Evolutionary conservation across 352 stramenopile genomes (phyloP), one percentile per base, ranked within the genome.

Genomic region (Pythium folliculosum): DNA sequence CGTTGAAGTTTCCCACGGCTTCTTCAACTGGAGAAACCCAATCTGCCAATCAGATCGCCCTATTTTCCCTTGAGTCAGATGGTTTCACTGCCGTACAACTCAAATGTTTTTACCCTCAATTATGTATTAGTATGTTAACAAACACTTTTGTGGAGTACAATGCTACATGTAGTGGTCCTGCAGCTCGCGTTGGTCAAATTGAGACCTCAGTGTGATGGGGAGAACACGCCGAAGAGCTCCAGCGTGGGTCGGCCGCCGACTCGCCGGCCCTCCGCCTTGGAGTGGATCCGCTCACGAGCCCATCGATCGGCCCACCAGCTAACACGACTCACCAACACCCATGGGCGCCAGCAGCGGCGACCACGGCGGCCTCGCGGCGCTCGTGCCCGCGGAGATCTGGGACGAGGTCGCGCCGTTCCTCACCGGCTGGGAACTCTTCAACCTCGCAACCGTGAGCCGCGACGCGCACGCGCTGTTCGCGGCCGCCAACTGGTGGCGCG

Each of bases 351-450:
- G 27, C 27, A 32, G 27, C 27, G 27, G 27, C 27, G 27, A 32
- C 27, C 27, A 32, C 44, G 19, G 17, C 49, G 49, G 27, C 21
- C 25, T 70, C 17, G 45, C 60, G 22, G 57, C 56, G 50, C 51
- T 63, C 23, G 48, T 66, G 21, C 65, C 65, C 1, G 21, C 47
- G 4, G 65, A 72, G 45, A 60, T 72, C 40, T 72, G 65, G 65
- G 58, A 67, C 51, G 30, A 67, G 23, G 45, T 72, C 23, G 65
- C 45, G 2, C 51, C 58, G 21, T 64, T 72, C 44, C 65, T 72
- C 58, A 54, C 52, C 32, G 65, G 65, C 27, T 72, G 65, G 65
- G 65, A 72, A 51, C 65, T 67, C 50, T 52, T 72, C 51, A 62
- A 63, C 27, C 59, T 72, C n/a, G 38, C 19, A 40, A 21, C 27